phyloP scores from a whole-genome alignment of 1,139 yeast species.

The Blastobotrys arbuscula region DNA sequence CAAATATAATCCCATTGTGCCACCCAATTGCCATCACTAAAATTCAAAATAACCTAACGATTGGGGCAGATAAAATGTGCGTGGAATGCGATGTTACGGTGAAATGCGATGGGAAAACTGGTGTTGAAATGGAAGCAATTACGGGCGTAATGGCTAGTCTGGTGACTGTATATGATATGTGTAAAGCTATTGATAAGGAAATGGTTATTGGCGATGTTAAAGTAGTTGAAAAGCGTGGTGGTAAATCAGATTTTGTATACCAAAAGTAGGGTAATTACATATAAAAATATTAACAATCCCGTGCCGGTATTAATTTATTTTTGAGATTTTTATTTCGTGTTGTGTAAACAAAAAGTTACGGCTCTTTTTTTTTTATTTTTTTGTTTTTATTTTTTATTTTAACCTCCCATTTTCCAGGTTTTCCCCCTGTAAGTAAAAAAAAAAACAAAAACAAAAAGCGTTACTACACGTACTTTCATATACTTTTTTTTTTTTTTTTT shows the following conservation, averaged over 20 bases:
- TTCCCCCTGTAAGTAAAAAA: too few relatives aligned
- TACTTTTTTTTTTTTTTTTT: neutral
- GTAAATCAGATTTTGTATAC: too few relatives aligned
- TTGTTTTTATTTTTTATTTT: too few relatives aligned
- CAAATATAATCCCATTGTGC: constrained; percentile 44
- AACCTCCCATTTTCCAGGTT: too few relatives aligned
- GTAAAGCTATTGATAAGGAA: constrained; percentile 47
- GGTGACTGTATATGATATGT: constrained; percentile 49
- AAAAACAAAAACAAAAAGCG: too few relatives aligned
- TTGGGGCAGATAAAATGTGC: constrained; percentile 19
- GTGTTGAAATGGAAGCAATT: constrained; percentile 52
- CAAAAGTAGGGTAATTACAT: too few relatives aligned
- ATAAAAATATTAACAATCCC: too few relatives aligned
- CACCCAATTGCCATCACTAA: constrained; percentile 43
- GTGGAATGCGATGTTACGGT: constrained; percentile 33
- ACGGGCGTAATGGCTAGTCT: constrained; percentile 41
- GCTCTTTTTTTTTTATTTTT: too few relatives aligned
- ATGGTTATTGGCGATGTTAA: constrained; percentile 39
- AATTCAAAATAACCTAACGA: constrained; percentile 31
- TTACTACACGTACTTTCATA: too few relatives aligned
- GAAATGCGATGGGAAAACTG: constrained; percentile 44
- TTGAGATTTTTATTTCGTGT: too few relatives aligned
- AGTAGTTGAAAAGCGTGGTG: constrained; percentile 41
- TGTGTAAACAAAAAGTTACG: too few relatives aligned
- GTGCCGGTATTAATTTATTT: too few relatives aligned